Base-by-base conservation (phyloP, 2,329 filamentous ascomycete species). In the Metarhizium anisopliae region DNA sequence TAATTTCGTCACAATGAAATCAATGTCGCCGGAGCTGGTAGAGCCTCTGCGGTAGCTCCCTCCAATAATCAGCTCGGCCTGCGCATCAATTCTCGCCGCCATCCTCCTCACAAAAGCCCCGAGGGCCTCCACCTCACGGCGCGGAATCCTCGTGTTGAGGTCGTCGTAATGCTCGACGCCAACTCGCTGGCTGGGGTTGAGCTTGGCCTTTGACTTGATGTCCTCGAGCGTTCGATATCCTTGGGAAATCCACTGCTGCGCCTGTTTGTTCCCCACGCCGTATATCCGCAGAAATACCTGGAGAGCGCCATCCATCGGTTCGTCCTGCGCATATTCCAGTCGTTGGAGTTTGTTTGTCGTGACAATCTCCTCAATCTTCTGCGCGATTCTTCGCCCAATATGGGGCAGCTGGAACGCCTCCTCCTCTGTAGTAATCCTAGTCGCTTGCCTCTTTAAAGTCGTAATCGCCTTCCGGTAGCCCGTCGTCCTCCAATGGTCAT, bases 351-450 rank as follows among this genome's bases (percentile, higher is more conserved):
- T 77, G 63, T 90, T 81, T 0, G 90, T 96, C 43, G 78, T 77
- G 2, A 84, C 89, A 47, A 96, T 95, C 66, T 96, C 93, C 63
- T 94, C 89, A 59, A 97, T 94, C 68, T 96, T 96, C 30, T 81
- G 76, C 0, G 91, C 91, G 1, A 96, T 74, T 1, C 89, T 80
- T 11, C 76, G 64, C 7, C 92, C 92, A 40, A 96, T 84, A 56
- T 78, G 80, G 1, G 84, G 83, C 1, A 96, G 76, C 2, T 72
- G 68, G 11, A 79, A 72, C 0, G 92, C 93, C 67, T 95, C 80
- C 51, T 84, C 78, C 56, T 81, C 84, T 0, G 86, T 92, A 4
- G 70, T 74, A 57, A 96, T 81, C 65, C 83, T 86, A 51, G 61
- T 63, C 0, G 73, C 66, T 59, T 92, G 86, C 51, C 82, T 84